Conservation (phyloP, 2,329 filamentous ascomycete species). For the Ophiocordyceps camponoti-floridani region DNA sequence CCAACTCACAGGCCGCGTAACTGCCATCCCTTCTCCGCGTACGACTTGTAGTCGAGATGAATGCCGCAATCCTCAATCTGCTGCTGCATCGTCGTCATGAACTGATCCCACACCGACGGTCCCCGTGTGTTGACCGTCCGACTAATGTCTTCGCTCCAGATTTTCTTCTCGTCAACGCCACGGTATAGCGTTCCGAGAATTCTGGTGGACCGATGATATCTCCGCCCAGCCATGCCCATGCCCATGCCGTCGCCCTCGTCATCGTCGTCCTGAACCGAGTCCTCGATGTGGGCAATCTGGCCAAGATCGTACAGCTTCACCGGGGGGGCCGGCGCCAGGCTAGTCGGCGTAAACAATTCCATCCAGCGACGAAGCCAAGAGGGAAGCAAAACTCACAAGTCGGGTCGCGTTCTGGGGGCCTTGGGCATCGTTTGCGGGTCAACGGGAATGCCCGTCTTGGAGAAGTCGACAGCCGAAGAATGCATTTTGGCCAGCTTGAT, state of each 20-base stretch:
- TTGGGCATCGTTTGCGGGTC: slow-evolving; percentile 24
- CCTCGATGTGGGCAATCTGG: slow-evolving; percentile 18
- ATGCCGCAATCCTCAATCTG: slow-evolving; percentile 6
- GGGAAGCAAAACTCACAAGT: slow-evolving; percentile 29
- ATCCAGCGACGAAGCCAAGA: not conserved
- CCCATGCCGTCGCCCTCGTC: slow-evolving; percentile 23
- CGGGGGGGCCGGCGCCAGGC: slow-evolving; percentile 26
- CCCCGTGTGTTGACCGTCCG: slow-evolving; percentile 9
- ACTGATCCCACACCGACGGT: slow-evolving; percentile 23
- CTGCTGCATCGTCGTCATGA: slow-evolving; percentile 12
- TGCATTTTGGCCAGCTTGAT: slow-evolving; percentile 40
- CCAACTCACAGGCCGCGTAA: slow-evolving; percentile 20
- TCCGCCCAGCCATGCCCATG: slow-evolving; percentile 20
- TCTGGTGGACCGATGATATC: slow-evolving; percentile 51
- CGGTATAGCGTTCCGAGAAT: slow-evolving; percentile 55
- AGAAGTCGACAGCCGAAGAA: slow-evolving; percentile 58
- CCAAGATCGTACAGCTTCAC: slow-evolving; percentile 25
- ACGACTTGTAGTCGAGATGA: slow-evolving; percentile 15
- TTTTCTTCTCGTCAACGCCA: slow-evolving; percentile 51
- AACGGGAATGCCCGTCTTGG: slow-evolving; percentile 51
- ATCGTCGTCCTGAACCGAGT: slow-evolving; percentile 17
- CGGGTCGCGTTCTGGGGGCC: slow-evolving; percentile 23
- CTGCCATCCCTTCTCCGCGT: slow-evolving; percentile 19
- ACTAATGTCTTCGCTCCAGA: slow-evolving; percentile 35
- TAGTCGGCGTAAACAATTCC: slow-evolving; percentile 5